A percentile compares a stretch with the other conserved stretches of the same genome.
phyloP scores from a whole-genome alignment of 2,329 filamentous ascomycete species.

The Cladosporium sp. region DNA sequence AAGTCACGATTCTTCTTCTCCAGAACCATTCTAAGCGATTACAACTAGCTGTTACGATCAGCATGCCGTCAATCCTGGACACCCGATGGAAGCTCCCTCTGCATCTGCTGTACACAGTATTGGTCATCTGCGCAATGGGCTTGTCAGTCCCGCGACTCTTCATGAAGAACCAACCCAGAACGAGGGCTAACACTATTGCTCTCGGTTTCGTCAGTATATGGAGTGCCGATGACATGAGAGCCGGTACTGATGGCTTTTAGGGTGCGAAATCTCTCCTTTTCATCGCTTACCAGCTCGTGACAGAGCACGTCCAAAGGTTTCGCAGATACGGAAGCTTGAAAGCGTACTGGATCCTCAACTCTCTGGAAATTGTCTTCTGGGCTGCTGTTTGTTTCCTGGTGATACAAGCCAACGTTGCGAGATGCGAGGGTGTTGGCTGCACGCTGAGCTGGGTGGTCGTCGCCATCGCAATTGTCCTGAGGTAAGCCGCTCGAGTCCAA shows the following conservation, averaged over 20 bases:
- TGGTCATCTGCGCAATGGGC: constrained; percentile 14
- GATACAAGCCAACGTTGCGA: constrained; percentile 15
- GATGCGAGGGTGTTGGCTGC: constrained; percentile 13
- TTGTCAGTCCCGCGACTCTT: constrained; percentile 17
- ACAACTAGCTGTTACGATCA: not conserved
- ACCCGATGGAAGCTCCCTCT: constrained; percentile 16
- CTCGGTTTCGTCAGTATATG: constrained; percentile 1
- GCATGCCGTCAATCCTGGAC: not conserved
- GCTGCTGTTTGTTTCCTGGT: constrained; percentile 29
- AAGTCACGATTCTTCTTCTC: not conserved
- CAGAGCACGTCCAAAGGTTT: constrained; percentile 32
- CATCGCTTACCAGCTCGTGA: constrained; percentile 39
- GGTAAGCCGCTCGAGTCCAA: constrained; percentile 6
- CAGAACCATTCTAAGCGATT: not conserved
- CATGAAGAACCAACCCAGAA: constrained; percentile 17
- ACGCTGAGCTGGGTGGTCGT: constrained; percentile 14
- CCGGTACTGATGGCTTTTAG: constrained; percentile 15
- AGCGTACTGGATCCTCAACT: constrained; percentile 39
- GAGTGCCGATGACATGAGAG: constrained; percentile 1
- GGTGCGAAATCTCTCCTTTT: constrained; percentile 38
- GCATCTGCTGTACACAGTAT: constrained; percentile 15
- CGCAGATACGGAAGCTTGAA: constrained; percentile 38
- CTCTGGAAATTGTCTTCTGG: constrained; percentile 43
- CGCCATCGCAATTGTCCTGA: constrained; percentile 10
- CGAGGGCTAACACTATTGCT: constrained; percentile 16